Base-by-base conservation (phyloP, 805 yeast species). In the Sungouiozyma ichnusensis region DNA sequence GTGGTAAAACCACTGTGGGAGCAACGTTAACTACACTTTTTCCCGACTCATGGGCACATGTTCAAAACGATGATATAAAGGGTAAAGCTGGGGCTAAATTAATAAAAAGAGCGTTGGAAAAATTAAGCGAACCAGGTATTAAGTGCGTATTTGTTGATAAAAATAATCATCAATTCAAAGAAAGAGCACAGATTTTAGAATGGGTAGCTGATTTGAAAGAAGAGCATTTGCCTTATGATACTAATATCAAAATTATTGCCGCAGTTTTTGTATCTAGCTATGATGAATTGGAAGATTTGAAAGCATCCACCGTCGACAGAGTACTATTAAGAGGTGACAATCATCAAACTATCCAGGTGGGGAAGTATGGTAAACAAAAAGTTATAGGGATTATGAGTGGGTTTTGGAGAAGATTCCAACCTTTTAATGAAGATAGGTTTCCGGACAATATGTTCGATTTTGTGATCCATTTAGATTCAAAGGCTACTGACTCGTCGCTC, bases 1-100 rank as follows among this genome's bases (percentile, higher is more conserved):
- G 96, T 61, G 98, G 98, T 6, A 92, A 92, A 57, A 87, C 97
- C 0, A 86, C 97, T 0, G 74, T 84, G 0, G 76, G 84, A 4
- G 57, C 75, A 31, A 78, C 88, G 0, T 64, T 92, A 34, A 47
- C 53, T 0, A 54, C 68, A 8, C 58, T 88, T 8, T 79, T 67
- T 42, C 79, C 80, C 1, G 49, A 55, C 1, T 55, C 64, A 0
- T 81, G 94, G 81, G 80, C 74, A 0, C 83, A 80, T 51, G 68
- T 84, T 9, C 95, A 86, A 58, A 92, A 86, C 62, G 97, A 90
- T 62, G 76, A 84, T 49, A 67, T 84, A 18, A 68, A 68, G 16
- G 61, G 67, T 0, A 66, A 63, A 44, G 68, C 71, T n/a, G 73
- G 70, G 43, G 59, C 68, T 14, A 67, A 69, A 48, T 63, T 81